Conservation (phyloP, 2,329 filamentous ascomycete genomes). For the Aspergillus ustus region DNA sequence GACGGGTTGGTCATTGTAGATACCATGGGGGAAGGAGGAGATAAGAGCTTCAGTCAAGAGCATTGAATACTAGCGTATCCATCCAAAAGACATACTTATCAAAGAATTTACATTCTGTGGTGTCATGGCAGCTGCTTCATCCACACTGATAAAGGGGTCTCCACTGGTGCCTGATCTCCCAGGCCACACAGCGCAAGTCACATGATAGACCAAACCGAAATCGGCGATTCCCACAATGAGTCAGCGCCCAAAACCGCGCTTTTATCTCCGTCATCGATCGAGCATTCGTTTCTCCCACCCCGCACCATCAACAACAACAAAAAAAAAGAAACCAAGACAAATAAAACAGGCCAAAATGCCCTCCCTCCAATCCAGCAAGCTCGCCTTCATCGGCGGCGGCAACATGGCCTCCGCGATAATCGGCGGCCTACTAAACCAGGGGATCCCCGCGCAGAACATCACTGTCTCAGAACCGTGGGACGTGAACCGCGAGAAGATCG, state of each 20-base stretch:
- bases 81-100: too few relatives aligned
- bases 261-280: not conserved
- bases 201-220: not conserved
- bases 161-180: not conserved
- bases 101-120: too few relatives aligned
- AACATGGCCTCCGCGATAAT: conserved; percentile 45
- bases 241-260: not conserved
- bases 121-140: too few relatives aligned
- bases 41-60: too few relatives aligned
- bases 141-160: too few relatives aligned
- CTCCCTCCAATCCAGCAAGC: conserved; percentile 37
- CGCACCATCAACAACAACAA: not conserved
- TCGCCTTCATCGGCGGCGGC: conserved; percentile 43
- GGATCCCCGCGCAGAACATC: conserved; percentile 38
- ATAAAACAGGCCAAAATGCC: conserved; percentile 1
- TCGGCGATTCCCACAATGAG: not conserved
- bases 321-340: not conserved
- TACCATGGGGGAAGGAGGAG: too few relatives aligned
- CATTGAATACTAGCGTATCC: too few relatives aligned
- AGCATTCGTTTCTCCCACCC: not conserved
- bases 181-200: not conserved
- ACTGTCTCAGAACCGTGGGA: conserved; percentile 42
- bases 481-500: conserved; percentile 41
- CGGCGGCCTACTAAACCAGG: conserved; percentile 35
- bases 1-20: too few relatives aligned